These are phyloP conservation scores for Prototheca stagnorum DNA, from an alignment of 163 green algal species.

Conservation along the genomic window DNA sequence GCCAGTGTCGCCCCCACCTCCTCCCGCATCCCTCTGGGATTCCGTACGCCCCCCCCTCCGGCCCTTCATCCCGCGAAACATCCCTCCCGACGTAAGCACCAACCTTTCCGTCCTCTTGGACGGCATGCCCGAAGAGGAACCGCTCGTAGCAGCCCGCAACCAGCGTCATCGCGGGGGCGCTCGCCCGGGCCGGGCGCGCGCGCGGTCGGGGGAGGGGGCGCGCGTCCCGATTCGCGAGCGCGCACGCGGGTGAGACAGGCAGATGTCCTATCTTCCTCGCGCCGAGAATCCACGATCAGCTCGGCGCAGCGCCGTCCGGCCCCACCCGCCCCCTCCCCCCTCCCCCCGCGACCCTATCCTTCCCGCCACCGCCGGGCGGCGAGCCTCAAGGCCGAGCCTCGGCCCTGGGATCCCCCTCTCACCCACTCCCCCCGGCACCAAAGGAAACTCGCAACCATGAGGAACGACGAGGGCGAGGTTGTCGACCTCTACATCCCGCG, in stretches of 20 bases:
- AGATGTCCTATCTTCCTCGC: not conserved
- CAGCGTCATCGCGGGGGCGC: constrained; percentile 25
- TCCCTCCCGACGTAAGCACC: not conserved
- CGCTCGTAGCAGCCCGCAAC: constrained; percentile 70
- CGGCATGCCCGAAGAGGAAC: constrained; percentile 58
- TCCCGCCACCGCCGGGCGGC: too few relatives aligned
- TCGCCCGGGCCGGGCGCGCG: too few relatives aligned
- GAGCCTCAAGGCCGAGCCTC: too few relatives aligned
- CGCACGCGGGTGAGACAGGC: too few relatives aligned
- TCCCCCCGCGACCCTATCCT: too few relatives aligned
- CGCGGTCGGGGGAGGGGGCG: not conserved
- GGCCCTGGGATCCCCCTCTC: too few relatives aligned
- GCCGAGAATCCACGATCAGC: not conserved
- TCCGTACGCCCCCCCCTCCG: too few relatives aligned
- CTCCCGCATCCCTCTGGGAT: too few relatives aligned
- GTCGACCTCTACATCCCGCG: constrained; percentile 98
- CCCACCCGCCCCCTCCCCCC: not conserved
- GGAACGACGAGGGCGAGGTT: constrained; percentile 87
- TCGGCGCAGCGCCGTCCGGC: not conserved
- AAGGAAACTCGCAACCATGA: constrained; percentile 46
- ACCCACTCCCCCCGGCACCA: not conserved
- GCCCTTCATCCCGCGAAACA: too few relatives aligned
- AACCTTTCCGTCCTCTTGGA: not conserved
- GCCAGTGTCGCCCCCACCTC: too few relatives aligned
- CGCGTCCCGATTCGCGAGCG: not conserved